Evolutionary conservation across 805 yeast species (phyloP).

Genomic region (Danielia reshetovae): DNA sequence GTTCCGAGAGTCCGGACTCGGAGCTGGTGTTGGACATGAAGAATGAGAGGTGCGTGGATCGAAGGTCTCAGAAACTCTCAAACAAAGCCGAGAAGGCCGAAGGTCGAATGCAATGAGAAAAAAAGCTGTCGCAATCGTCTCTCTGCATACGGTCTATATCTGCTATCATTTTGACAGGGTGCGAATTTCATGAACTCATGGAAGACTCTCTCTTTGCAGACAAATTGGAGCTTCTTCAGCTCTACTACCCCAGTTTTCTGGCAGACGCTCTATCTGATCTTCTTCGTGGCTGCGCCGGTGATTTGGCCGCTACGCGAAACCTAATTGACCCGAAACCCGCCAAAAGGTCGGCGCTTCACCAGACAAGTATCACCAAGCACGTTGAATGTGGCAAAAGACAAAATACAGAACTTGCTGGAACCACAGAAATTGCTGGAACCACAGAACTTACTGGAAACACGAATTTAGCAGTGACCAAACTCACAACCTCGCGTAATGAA

Average conservation of each 20-base stretch:
- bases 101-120: no score
- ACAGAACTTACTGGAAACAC: not conserved
- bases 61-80: no score
- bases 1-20: no score
- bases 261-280: conserved; percentile 45
- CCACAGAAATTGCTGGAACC: conserved; percentile 5
- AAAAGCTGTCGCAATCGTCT: no score
- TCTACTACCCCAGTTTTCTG: conserved; percentile 42
- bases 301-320: conserved; percentile 37
- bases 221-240: conserved; percentile 34
- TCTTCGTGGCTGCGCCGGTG: conserved; percentile 51
- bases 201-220: conserved; percentile 13
- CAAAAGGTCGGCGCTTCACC: conserved; percentile 13
- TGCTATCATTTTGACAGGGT: no score
- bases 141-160: no score
- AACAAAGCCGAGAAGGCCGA: no score
- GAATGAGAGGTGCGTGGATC: no score
- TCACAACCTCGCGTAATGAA: no score
- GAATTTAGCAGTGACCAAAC: no score
- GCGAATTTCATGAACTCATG: no score
- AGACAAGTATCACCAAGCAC: conserved; percentile 6
- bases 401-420: conserved; percentile 15
- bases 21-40: no score
- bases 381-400: not conserved
- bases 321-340: conserved; percentile 29